Base-by-base conservation (phyloP, 768 basidiomycete species). In the Candolleomyces aberdarensis region DNA sequence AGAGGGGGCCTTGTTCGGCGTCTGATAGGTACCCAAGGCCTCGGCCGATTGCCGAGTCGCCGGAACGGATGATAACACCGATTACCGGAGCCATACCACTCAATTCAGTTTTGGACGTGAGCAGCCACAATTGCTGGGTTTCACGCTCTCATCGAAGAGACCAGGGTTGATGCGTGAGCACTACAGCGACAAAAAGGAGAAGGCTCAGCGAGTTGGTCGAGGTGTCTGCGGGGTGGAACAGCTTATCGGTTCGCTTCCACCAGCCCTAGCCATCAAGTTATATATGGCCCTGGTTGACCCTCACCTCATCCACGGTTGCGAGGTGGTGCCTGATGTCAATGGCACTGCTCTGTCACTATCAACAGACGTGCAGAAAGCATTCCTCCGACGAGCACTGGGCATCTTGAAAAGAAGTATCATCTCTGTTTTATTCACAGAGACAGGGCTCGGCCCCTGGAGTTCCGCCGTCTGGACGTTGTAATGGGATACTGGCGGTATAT, bases 281-380 rank as follows among this genome's bases (percentile, higher is more conserved):
- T 56, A 56, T 36, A 56, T 56, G 55, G 55, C 55, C 11, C 40
- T 56, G 40, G 40, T 56, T 22, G 55, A 56, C 43, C 40, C 55
- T 5, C 55, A 56, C 19, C n/a, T 56, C 2, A 56, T 29, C 1
- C 43, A 43, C 39, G 40, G 55, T 14, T 43, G 55, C 22, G 40
- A 56, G 14, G 40, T 56, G 20, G 20, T 44, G 55, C 22, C 41
- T 1, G 55, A 56, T 20, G 7, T n/a, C n/a, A 29, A 20, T 4
- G 10, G n/a, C 2, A 14, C 55, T 1, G 39, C 19, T 7, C 5
- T 41, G 5, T n/a, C 3, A 1, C 19, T 41, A 7, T 36, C 26
- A 0, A 17, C 5, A 1, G 13, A 19, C 9, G 41, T 44, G 40
- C 55, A 56, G 19, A 41, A 43, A 7, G 40, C 19, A 19, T 56